Percentiles rank a stretch among this genome's conserved stretches.
Conservation (phyloP, 805 yeast genomes). For the Lachancea sp. region DNA sequence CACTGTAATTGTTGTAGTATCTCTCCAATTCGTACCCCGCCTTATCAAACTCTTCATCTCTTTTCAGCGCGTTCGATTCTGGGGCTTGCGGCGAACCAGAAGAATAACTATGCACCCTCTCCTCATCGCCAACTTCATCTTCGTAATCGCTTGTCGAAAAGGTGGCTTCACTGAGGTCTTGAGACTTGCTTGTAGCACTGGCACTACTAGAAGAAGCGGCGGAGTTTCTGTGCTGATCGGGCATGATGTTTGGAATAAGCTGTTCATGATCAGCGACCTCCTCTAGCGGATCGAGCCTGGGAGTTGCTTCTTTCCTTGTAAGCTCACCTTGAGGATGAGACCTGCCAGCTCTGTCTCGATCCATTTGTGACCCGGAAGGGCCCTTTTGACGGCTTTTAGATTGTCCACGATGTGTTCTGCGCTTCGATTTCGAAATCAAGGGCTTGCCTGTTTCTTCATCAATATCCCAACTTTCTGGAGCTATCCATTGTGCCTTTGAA, state of each 20-base stretch:
- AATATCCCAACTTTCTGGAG: slow-evolving; percentile 62
- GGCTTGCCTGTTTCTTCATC: slow-evolving; percentile 24
- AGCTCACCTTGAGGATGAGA: neutral
- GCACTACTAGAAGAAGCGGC: slow-evolving; percentile 1
- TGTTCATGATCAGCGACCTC: slow-evolving; percentile 2
- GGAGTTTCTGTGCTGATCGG: neutral
- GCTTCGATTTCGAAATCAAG: slow-evolving; percentile 1
- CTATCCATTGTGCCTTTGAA: slow-evolving; percentile 37
- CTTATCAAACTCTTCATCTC: slow-evolving; percentile 31
- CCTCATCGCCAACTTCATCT: slow-evolving; percentile 6
- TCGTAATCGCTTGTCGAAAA: slow-evolving; percentile 5
- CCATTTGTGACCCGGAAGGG: slow-evolving; percentile 10
- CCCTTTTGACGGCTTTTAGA: slow-evolving; percentile 6
- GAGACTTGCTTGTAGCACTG: slow-evolving; percentile 1
- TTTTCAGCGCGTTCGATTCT: slow-evolving; percentile 10
- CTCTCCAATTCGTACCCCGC: slow-evolving; percentile 35
- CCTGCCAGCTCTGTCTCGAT: slow-evolving; percentile 6
- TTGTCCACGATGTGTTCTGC: slow-evolving; percentile 9
- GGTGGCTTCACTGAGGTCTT: slow-evolving; percentile 3
- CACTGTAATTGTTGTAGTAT: slow-evolving; percentile 33
- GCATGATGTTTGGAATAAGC: neutral
- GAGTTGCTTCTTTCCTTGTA: neutral
- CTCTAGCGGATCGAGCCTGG: slow-evolving; percentile 1
- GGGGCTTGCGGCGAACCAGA: slow-evolving; percentile 7
- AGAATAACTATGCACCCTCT: slow-evolving; percentile 3